Conservation (phyloP, 176 grass and related monocot species). For the Themeda triandra region DNA sequence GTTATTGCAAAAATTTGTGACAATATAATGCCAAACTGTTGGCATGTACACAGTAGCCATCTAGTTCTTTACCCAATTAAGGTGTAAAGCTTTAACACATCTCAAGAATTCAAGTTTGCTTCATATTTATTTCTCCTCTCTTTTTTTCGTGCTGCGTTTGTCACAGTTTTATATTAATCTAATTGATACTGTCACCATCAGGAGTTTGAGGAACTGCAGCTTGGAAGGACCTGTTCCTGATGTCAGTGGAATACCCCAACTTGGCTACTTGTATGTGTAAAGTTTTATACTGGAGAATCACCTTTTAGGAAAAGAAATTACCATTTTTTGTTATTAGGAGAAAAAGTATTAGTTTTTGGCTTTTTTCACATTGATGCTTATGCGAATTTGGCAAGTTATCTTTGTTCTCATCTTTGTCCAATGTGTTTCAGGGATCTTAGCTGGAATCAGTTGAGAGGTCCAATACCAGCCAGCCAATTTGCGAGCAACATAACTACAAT, state of each 20-base stretch:
- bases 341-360: not conserved
- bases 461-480: slow-evolving; percentile 50
- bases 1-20: not conserved
- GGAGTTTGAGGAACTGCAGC: slow-evolving; percentile 87
- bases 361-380: not conserved
- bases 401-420: slow-evolving; percentile 26
- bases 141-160: not conserved
- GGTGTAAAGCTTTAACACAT: slow-evolving; percentile 1
- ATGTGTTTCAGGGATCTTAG: slow-evolving; percentile 69
- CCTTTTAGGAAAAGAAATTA: not conserved
- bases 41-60: not conserved
- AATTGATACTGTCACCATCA: slow-evolving; percentile 29
- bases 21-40: not conserved
- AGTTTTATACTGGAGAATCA: slow-evolving; percentile 4
- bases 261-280: slow-evolving; percentile 66
- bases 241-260: slow-evolving; percentile 54
- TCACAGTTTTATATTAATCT: slow-evolving; percentile 7
- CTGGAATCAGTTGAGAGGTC: slow-evolving; percentile 62
- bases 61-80: not conserved
- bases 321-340: not conserved
- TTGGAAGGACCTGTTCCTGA: slow-evolving; percentile 63
- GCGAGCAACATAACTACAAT: slow-evolving; percentile 70
- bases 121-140: not conserved
- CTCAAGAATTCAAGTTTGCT: not conserved
- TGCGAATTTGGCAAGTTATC: not conserved